A percentile compares a stretch with the other conserved stretches of the same genome.
These are phyloP conservation scores for Vanrija sp. DNA, from an alignment of 1,284 basidiomycete species.

Conservation along the genomic window DNA sequence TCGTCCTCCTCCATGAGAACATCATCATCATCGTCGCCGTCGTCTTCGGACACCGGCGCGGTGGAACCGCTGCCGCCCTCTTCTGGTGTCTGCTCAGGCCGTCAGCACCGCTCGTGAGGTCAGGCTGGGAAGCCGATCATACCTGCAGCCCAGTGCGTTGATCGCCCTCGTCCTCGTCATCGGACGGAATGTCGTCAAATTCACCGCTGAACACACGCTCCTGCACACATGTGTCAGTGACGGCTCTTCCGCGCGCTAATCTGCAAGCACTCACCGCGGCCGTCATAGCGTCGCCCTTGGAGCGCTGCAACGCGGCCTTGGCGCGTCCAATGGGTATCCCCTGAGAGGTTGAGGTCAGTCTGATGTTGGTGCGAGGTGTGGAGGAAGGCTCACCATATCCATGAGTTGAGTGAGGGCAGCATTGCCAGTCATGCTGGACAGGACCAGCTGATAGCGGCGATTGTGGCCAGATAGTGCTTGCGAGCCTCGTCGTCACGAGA, in stretches of 20 bases:
- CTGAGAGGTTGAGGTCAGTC: conserved; percentile 46
- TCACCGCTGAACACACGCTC: conserved; percentile 59
- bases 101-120: not conserved
- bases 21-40: conserved; percentile 53
- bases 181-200: conserved; percentile 61
- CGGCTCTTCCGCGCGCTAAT: too few relatives aligned
- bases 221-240: conserved; percentile 16
- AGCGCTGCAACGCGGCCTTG: conserved; percentile 66
- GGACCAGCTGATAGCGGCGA: too few relatives aligned
- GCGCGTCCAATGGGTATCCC: conserved; percentile 74
- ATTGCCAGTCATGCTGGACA: not conserved
- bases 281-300: conserved; percentile 74
- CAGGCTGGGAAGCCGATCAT: not conserved
- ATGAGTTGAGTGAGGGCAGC: conserved; percentile 32
- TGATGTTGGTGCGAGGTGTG: not conserved
- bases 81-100: not conserved
- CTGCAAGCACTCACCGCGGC: conserved; percentile 67
- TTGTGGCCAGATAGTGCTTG: too few relatives aligned
- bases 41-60: conserved; percentile 19
- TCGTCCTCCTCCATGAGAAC: conserved; percentile 10
- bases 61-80: not conserved
- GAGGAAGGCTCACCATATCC: conserved; percentile 23
- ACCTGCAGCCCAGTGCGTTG: conserved; percentile 5
- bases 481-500: too few relatives aligned
- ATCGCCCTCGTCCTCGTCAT: conserved; percentile 50